Evolutionary conservation across 202 grass and related monocot species (phyloP), one percentile per base, ranked within the genome.

Genomic region (Sporobolus alterniflorus): DNA sequence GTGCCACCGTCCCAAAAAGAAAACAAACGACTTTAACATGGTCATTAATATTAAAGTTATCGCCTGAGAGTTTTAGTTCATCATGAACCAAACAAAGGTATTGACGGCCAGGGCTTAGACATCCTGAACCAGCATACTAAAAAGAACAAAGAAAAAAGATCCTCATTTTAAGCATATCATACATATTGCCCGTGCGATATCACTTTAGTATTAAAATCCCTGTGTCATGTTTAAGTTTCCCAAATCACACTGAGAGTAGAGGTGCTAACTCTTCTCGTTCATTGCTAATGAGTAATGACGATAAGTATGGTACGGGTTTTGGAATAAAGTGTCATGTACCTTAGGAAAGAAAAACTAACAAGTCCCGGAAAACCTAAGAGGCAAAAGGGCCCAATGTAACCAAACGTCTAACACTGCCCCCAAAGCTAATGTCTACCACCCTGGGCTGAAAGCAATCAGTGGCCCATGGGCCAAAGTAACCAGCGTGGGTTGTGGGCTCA

Each of bases 401-500:
- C 40, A 82, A 54, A 15, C 9, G 2, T 40, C 17, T 47, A 71
- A 17, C 52, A 30, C 24, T 7, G 18, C 16, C 24, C 31, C 31
- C 14, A 14, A 68, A 77, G 75, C 4, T 43, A 26, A 21, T 28
- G 31, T 31, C 36, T 39, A 39, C 36, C 36, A 39, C 8, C 52
- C 22, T 29, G 31, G 34, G 49, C 52, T 33, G 29, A n/a, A 52
- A 10, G 18, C 34, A 46, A 75, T 11, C 21, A 10, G 52, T 24
- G 8, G 21, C 52, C 21, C 22, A n/a, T 11, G 21, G 78, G 72
- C 85, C 85, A 64, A 77, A 66, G 11, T 46, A 15, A 52, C 14
- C 15, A 39, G 15, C 56, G 48, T 73, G 68, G 47, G 78, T 18
- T 69, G 48, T 73, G 68, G 47, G 78, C 22, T 69, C 22, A 81